Conservation (phyloP, 352 stramenopile species). For the Globisporangium splendens region DNA sequence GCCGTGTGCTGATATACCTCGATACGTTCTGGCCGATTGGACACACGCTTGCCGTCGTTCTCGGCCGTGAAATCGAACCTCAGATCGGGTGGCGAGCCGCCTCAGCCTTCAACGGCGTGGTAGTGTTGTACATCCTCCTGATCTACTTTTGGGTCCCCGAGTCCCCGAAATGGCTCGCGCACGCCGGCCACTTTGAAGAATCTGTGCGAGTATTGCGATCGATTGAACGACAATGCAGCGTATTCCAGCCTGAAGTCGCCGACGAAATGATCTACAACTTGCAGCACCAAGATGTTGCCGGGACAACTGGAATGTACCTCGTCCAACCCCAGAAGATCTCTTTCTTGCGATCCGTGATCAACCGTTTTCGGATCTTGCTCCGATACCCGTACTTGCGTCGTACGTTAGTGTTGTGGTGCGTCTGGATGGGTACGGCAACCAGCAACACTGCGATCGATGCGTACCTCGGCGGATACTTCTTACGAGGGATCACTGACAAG, state of each 20-base stretch:
- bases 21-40: conserved; percentile 30
- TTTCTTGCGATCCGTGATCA: neutral
- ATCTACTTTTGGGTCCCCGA: conserved; percentile 41
- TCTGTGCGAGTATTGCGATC: conserved; percentile 38
- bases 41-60: conserved; percentile 29
- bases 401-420: conserved; percentile 4
- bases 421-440: neutral
- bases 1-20: conserved; percentile 39
- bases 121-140: conserved; percentile 18
- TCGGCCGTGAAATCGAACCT: conserved; percentile 22
- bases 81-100: conserved; percentile 19
- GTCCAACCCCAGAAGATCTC: neutral
- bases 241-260: neutral
- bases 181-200: conserved; percentile 43
- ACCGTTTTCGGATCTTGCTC: neutral
- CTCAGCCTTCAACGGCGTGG: neutral
- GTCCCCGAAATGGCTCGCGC: conserved; percentile 66
- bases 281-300: neutral
- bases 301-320: neutral
- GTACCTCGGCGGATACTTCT: neutral
- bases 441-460: neutral
- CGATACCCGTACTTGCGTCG: conserved; percentile 1
- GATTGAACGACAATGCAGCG: conserved; percentile 29
- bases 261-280: conserved; percentile 3
- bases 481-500: neutral